Conservation (phyloP, 148 eudicot species). For the Camellia lanceoleosa region DNA sequence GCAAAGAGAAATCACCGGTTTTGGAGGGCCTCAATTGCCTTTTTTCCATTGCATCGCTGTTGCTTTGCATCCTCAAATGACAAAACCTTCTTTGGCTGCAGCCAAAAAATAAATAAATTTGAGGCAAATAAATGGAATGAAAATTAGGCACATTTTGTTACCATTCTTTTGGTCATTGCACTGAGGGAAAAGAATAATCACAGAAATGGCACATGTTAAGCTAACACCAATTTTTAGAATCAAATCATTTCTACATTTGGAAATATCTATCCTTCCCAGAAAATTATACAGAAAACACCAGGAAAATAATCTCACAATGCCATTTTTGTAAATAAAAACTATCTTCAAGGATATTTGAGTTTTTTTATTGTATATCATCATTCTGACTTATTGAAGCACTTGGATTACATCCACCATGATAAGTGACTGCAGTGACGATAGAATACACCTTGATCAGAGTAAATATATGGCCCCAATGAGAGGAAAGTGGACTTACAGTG, state of each 20-base stretch:
- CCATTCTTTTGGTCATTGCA: not conserved
- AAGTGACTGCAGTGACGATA: not conserved
- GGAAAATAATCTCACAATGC: too few relatives aligned
- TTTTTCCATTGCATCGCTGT: slow-evolving; percentile 86
- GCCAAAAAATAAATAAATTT: not conserved
- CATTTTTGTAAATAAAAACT: too few relatives aligned
- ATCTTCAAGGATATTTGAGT: too few relatives aligned
- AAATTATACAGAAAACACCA: too few relatives aligned
- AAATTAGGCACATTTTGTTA: not conserved
- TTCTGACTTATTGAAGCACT: not conserved
- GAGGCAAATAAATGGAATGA: slow-evolving; percentile 1
- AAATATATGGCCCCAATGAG: not conserved
- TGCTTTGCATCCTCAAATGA: slow-evolving; percentile 94
- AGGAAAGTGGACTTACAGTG: slow-evolving; percentile 56
- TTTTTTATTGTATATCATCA: too few relatives aligned
- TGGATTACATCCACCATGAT: not conserved
- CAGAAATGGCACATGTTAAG: not conserved
- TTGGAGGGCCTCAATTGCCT: slow-evolving; percentile 90
- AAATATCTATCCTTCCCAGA: too few relatives aligned
- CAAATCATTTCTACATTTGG: not conserved
- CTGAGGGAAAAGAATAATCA: not conserved
- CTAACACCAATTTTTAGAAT: not conserved
- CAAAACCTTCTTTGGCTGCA: slow-evolving; percentile 86
- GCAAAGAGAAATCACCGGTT: slow-evolving; percentile 41
- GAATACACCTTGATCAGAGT: not conserved